Percentiles rank a stretch among this genome's conserved stretches.
phyloP scores from a whole-genome alignment of 306 rosid genomes.

The Albizia julibrissin region DNA sequence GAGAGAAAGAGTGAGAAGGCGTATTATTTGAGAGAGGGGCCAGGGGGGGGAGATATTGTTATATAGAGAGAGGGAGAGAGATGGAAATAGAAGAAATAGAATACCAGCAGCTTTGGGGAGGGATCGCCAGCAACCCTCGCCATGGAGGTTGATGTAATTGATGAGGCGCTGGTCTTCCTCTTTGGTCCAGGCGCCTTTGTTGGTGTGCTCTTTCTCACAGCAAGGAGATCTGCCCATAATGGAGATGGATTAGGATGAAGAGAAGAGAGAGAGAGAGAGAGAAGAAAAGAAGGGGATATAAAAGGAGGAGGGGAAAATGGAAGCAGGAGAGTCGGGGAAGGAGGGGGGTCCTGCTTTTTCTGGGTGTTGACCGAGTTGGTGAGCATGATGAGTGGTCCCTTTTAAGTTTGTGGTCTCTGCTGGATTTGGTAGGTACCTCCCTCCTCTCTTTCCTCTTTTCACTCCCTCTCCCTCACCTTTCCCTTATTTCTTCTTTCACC shows the following conservation, averaged over 20 bases:
- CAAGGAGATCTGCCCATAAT: constrained; percentile 61
- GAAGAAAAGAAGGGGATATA: not conserved
- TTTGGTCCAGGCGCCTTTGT: constrained; percentile 69
- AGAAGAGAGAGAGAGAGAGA: not conserved
- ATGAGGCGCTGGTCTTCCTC: constrained; percentile 64
- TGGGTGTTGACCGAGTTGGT: constrained; percentile 64
- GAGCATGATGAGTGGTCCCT: constrained; percentile 48
- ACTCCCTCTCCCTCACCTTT: not conserved
- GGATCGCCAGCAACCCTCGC: constrained; percentile 61
- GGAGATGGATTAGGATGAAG: no score
- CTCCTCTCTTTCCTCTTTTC: not conserved
- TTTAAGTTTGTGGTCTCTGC: constrained; percentile 33
- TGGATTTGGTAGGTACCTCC: constrained; percentile 49
- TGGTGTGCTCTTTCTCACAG: constrained; percentile 53
- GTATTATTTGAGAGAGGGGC: not conserved
- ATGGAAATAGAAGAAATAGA: no score
- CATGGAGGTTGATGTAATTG: constrained; percentile 48
- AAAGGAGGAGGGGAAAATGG: not conserved
- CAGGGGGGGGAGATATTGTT: no score
- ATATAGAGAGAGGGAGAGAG: not conserved
- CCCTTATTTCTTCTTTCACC: no score
- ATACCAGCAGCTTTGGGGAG: constrained; percentile 69
- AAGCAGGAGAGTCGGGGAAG: constrained; percentile 43
- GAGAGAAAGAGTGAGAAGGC: not conserved
- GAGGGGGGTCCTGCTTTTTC: constrained; percentile 4